Conservation (phyloP, 106 monocot genomes). For the Dactylorhiza incarnata region DNA sequence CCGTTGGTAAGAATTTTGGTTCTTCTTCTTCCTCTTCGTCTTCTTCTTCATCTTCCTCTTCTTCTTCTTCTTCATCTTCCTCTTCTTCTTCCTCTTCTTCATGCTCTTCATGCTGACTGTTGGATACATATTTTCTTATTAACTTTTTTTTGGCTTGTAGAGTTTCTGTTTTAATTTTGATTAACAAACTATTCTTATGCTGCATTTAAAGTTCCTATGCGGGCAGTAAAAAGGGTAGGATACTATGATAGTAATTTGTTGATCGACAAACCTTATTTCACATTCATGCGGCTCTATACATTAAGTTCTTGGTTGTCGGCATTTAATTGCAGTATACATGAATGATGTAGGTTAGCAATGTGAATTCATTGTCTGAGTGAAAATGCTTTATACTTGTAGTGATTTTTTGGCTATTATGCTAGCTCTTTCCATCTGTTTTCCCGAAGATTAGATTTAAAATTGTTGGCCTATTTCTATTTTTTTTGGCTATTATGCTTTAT, state of each 20-base stretch:
- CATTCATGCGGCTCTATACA: not conserved
- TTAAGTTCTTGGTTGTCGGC: not conserved
- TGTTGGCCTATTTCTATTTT: not conserved
- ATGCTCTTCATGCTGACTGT: not conserved
- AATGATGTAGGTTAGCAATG: not conserved
- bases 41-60: too few relatives aligned
- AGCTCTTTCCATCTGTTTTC: not conserved
- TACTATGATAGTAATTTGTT: not conserved
- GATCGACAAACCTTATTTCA: not conserved
- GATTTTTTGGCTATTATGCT: not conserved
- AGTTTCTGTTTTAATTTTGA: not conserved
- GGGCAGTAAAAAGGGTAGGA: not conserved
- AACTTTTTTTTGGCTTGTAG: not conserved
- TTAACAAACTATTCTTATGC: not conserved
- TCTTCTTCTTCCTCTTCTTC: too few relatives aligned
- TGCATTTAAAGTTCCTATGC: not conserved
- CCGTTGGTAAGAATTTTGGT: too few relatives aligned
- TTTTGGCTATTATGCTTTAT: not conserved
- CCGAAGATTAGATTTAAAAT: not conserved
- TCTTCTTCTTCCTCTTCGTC: too few relatives aligned
- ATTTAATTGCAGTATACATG: not conserved
- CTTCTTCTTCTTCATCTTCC: too few relatives aligned
- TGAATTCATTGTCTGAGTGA: not conserved
- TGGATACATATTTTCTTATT: not conserved
- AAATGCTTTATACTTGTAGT: not conserved